A percentile compares a stretch with the other conserved stretches of the same genome.
These are phyloP conservation scores for Pseudogymnoascus sp. DNA, from an alignment of 2,329 filamentous ascomycete species.

Conservation along the genomic window DNA sequence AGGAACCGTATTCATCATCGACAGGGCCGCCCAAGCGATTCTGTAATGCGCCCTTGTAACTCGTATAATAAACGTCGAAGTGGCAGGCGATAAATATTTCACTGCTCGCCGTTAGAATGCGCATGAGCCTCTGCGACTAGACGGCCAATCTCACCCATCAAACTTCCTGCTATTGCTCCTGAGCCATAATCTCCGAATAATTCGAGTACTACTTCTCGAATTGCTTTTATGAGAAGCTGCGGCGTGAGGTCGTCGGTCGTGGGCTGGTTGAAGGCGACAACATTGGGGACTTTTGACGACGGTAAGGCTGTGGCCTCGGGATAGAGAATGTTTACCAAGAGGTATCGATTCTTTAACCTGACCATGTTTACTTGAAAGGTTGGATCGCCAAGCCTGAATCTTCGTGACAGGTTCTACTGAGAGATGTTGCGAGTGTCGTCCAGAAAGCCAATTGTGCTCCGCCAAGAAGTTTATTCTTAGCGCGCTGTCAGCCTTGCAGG, in stretches of 20 bases:
- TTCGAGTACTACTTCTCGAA: slow-evolving; percentile 60
- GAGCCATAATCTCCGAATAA: slow-evolving; percentile 86
- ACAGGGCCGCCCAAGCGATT: slow-evolving; percentile 82
- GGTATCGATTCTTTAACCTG: slow-evolving; percentile 89
- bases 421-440: background rate
- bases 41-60: slow-evolving; percentile 76
- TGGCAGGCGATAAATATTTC: slow-evolving; percentile 88
- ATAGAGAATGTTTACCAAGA: slow-evolving; percentile 90
- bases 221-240: slow-evolving; percentile 55
- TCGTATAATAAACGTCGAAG: slow-evolving; percentile 84
- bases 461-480: slow-evolving; percentile 5
- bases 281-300: slow-evolving; percentile 39
- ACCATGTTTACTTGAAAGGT: slow-evolving; percentile 55
- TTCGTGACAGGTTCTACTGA: background rate
- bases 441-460: slow-evolving; percentile 1
- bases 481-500: slow-evolving; percentile 7
- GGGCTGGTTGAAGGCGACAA: slow-evolving; percentile 70
- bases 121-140: background rate
- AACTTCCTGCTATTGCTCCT: slow-evolving; percentile 59
- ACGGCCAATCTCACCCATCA: slow-evolving; percentile 48
- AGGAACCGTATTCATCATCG: slow-evolving; percentile 66
- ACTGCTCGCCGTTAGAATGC: slow-evolving; percentile 41
- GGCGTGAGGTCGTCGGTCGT: slow-evolving; percentile 64
- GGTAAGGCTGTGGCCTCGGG: slow-evolving; percentile 44
- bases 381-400: background rate